Evolutionary conservation across 2,329 filamentous ascomycete species (phyloP).

Genomic region (Penicillium glabrum): DNA sequence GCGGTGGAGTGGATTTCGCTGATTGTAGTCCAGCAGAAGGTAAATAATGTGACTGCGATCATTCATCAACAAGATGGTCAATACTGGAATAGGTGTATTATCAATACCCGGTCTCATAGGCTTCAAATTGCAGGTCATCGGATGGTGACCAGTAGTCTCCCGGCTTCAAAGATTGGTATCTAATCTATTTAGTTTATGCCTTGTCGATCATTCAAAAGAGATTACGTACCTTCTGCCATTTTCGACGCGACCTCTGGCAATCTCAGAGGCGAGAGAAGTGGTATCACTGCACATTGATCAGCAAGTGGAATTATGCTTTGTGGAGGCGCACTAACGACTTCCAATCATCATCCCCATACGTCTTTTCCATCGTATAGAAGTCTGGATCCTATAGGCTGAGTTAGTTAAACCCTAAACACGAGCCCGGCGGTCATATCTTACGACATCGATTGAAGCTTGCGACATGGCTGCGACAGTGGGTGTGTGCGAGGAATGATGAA

Average conservation of each 20-base stretch:
- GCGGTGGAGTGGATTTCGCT: constrained; percentile 15
- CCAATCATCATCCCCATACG: constrained; percentile 3
- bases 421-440: background rate
- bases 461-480: background rate
- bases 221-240: constrained; percentile 12
- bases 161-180: constrained; percentile 14
- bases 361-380: constrained; percentile 3
- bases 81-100: background rate
- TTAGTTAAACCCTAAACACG: background rate
- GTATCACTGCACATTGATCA: constrained; percentile 6
- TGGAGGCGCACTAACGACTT: constrained; percentile 6
- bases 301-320: background rate
- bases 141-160: constrained; percentile 17
- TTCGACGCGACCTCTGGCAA: constrained; percentile 10
- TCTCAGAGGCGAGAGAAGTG: constrained; percentile 10
- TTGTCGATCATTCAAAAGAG: background rate
- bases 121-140: constrained; percentile 15
- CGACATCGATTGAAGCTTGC: background rate
- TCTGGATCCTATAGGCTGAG: constrained; percentile 3
- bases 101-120: constrained; percentile 16
- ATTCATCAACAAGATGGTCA: background rate
- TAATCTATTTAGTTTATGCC: background rate
- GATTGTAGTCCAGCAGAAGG: constrained; percentile 7
- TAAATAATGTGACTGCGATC: constrained; percentile 7
- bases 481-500: background rate